A percentile compares a stretch with the other conserved stretches of the same genome.
Evolutionary conservation across 345 rosid genomes (phyloP).

Genomic region (Noccaea caerulescens): DNA sequence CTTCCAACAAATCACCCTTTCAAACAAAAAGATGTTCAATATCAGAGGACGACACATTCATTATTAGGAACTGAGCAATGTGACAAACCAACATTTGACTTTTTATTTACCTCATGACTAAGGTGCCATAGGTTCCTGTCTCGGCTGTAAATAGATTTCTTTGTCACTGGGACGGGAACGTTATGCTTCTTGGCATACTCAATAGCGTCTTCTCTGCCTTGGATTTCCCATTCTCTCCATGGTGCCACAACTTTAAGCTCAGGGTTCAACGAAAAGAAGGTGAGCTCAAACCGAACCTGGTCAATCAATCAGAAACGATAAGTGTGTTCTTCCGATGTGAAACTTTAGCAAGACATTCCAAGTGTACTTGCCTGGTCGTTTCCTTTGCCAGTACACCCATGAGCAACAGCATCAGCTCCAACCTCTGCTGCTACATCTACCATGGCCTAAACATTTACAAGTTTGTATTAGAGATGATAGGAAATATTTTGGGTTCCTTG

Average conservation of each 20-base stretch:
- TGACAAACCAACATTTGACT: background rate
- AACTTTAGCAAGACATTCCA: background rate
- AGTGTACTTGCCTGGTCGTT: constrained; percentile 80
- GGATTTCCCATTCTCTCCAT: constrained; percentile 98
- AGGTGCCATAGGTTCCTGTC: constrained; percentile 97
- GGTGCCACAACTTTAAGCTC: constrained; percentile 93
- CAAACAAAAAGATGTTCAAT: constrained; percentile 4
- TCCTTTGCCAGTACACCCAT: constrained; percentile 99
- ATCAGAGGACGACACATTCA: constrained; percentile 5
- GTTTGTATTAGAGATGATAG: constrained; percentile 8
- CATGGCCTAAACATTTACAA: constrained; percentile 73
- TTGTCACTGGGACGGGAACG: constrained; percentile 91
- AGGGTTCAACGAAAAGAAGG: constrained; percentile 92
- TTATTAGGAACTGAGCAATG: background rate
- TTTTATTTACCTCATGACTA: constrained; percentile 77
- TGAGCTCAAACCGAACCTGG: constrained; percentile 96
- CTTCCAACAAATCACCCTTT: constrained; percentile 94
- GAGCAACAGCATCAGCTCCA: constrained; percentile 97
- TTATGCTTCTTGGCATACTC: constrained; percentile 95
- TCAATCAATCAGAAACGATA: constrained; percentile 12
- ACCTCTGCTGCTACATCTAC: constrained; percentile 96
- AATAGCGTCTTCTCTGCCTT: constrained; percentile 93
- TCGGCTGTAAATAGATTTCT: constrained; percentile 93
- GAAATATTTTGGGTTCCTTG: background rate
- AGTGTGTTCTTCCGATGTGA: background rate